These are phyloP conservation scores for Rostrohypoxylon terebratum DNA, from an alignment of 495 filamentous ascomycete genomes.

Conservation along the genomic window DNA sequence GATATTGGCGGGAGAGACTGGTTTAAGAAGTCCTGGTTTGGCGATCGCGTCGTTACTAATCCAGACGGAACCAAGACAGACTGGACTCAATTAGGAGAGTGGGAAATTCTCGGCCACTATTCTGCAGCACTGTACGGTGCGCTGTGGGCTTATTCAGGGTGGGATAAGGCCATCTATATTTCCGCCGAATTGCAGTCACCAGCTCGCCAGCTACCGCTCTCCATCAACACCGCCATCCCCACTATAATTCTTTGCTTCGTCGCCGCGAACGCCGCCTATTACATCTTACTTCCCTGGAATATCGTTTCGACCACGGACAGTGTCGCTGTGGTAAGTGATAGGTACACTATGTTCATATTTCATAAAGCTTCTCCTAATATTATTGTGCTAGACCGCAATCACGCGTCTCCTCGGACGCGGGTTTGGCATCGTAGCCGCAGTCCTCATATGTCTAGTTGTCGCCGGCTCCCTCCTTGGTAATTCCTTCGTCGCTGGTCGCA, in stretches of 20 bases:
- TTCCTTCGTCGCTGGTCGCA: constrained; percentile 66
- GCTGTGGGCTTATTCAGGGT: constrained; percentile 69
- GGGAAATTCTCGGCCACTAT: constrained; percentile 65
- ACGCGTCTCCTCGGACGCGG: constrained; percentile 61
- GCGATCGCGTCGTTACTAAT: constrained; percentile 55
- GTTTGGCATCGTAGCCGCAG: constrained; percentile 60
- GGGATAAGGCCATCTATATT: constrained; percentile 70
- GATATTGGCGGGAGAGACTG: constrained; percentile 63
- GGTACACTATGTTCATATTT: too few species aligned
- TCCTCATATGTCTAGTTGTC: constrained; percentile 64
- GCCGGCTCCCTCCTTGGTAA: constrained; percentile 67
- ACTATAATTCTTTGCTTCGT: constrained; percentile 68
- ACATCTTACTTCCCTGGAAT: constrained; percentile 66
- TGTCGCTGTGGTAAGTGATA: constrained; percentile 64
- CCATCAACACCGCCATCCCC: constrained; percentile 66
- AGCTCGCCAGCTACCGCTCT: constrained; percentile 64
- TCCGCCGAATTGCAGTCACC: constrained; percentile 64
- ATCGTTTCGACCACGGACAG: constrained; percentile 64
- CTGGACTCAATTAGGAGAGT: constrained; percentile 58
- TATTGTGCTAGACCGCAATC: constrained; percentile 60
- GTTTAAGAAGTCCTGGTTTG: constrained; percentile 65
- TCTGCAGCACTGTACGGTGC: constrained; percentile 66
- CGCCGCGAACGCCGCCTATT: constrained; percentile 65
- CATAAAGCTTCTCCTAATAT: background rate
- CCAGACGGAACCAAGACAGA: constrained; percentile 62